These are phyloP conservation scores for Cladosporium sphaerospermum DNA, from an alignment of 2,329 filamentous ascomycete species.

Conservation along the genomic window DNA sequence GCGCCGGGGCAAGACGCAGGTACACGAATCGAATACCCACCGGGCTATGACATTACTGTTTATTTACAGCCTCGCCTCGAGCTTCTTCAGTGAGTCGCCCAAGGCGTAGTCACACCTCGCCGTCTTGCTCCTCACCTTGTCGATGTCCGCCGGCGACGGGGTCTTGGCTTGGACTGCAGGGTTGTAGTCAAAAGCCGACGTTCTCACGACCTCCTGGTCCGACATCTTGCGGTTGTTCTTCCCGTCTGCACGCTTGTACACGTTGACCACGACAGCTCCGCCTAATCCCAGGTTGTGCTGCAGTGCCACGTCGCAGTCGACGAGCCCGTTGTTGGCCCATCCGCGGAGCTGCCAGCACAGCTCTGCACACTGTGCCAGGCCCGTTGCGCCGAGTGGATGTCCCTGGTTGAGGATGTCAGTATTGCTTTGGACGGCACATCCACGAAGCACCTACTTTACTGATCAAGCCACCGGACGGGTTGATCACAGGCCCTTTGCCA, in stretches of 20 bases:
- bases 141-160: constrained; percentile 71
- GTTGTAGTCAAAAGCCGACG: constrained; percentile 78
- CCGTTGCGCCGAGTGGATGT: constrained; percentile 85
- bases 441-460: constrained; percentile 52
- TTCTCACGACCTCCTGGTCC: constrained; percentile 57
- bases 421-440: neutral
- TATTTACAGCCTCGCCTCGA: constrained; percentile 58
- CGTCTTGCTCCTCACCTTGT: constrained; percentile 63
- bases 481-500: constrained; percentile 68
- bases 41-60: neutral
- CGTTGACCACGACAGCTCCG: constrained; percentile 81
- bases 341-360: constrained; percentile 81
- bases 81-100: constrained; percentile 67
- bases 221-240: constrained; percentile 54
- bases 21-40: neutral
- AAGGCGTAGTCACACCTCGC: constrained; percentile 64
- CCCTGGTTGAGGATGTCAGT: constrained; percentile 40
- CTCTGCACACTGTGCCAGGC: constrained; percentile 87
- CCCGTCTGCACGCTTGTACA: constrained; percentile 81
- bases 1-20: too few species aligned
- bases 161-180: constrained; percentile 83
- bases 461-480: constrained; percentile 87
- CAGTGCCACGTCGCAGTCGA: constrained; percentile 65
- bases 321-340: constrained; percentile 85
- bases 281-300: constrained; percentile 93